Percentiles rank a stretch among this genome's conserved stretches.
Evolutionary conservation across 208 protist genomes (phyloP).

Genomic region (Endotrypanum monterogeii): DNA sequence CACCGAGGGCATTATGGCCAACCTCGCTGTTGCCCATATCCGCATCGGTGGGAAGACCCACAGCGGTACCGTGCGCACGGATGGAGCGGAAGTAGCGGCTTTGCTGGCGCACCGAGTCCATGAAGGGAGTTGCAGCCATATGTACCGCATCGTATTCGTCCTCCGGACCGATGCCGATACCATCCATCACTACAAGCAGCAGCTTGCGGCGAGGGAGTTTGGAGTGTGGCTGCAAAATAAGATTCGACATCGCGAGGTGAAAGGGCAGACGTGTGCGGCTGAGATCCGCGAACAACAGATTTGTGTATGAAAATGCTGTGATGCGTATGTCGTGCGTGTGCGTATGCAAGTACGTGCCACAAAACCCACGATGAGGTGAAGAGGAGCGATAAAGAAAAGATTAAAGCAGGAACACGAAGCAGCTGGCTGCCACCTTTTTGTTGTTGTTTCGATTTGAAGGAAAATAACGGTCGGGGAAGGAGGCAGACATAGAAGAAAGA

Average conservation of each 20-base stretch:
- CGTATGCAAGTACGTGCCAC: background rate
- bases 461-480: no score
- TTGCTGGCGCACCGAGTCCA: slow-evolving; percentile 63
- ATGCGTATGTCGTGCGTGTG: background rate
- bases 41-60: slow-evolving; percentile 93
- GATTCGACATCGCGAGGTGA: slow-evolving; percentile 46
- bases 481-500: no score
- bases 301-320: background rate
- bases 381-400: no score
- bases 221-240: slow-evolving; percentile 56
- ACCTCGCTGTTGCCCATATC: slow-evolving; percentile 98
- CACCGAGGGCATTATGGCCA: slow-evolving; percentile 95
- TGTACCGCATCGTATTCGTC: slow-evolving; percentile 94
- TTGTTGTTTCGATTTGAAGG: no score
- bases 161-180: slow-evolving; percentile 84
- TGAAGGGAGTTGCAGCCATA: slow-evolving; percentile 87
- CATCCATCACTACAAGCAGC: slow-evolving; percentile 90
- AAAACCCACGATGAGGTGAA: no score
- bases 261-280: background rate
- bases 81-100: slow-evolving; percentile 84
- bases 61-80: slow-evolving; percentile 92
- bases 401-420: background rate
- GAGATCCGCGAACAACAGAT: background rate
- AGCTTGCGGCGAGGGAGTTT: slow-evolving; percentile 79
- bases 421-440: no score